Conservation (phyloP, 495 filamentous ascomycete genomes). For the Aspergillus biplanus region DNA sequence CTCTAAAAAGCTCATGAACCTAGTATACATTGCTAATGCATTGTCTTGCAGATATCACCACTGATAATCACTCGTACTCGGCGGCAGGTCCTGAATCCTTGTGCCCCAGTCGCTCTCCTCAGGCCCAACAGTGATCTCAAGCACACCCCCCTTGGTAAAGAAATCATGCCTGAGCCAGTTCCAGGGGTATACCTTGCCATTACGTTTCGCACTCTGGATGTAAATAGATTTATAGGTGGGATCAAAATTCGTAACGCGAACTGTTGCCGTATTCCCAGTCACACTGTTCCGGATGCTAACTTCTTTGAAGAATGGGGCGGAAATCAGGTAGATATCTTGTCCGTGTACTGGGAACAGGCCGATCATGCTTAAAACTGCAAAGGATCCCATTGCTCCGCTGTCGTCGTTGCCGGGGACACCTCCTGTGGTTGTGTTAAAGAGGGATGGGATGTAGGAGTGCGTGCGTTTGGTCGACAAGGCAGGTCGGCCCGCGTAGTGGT, state of each 20-base stretch:
- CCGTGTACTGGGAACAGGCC: conserved; percentile 76
- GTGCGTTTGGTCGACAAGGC: conserved; percentile 62
- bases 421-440: conserved; percentile 60
- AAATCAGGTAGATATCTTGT: conserved; percentile 76
- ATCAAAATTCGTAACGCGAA: conserved; percentile 69
- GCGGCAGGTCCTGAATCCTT: conserved; percentile 50
- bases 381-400: conserved; percentile 72
- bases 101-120: conserved; percentile 60
- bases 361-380: conserved; percentile 70
- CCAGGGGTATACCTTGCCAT: conserved; percentile 54
- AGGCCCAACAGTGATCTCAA: conserved; percentile 52
- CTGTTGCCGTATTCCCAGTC: conserved; percentile 63
- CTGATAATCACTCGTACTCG: conserved; percentile 46
- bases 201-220: conserved; percentile 55
- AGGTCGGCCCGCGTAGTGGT: conserved; percentile 71
- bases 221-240: conserved; percentile 57
- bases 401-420: conserved; percentile 77
- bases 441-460: conserved; percentile 69
- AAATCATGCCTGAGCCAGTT: conserved; percentile 62
- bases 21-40: too few relatives aligned
- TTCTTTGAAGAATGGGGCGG: conserved; percentile 65
- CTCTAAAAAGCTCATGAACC: too few relatives aligned
- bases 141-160: conserved; percentile 51
- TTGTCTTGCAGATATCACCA: background rate
- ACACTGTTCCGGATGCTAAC: conserved; percentile 62